Base-by-base conservation (phyloP, 257 asterid genomes). In the Solanum arcanum region DNA sequence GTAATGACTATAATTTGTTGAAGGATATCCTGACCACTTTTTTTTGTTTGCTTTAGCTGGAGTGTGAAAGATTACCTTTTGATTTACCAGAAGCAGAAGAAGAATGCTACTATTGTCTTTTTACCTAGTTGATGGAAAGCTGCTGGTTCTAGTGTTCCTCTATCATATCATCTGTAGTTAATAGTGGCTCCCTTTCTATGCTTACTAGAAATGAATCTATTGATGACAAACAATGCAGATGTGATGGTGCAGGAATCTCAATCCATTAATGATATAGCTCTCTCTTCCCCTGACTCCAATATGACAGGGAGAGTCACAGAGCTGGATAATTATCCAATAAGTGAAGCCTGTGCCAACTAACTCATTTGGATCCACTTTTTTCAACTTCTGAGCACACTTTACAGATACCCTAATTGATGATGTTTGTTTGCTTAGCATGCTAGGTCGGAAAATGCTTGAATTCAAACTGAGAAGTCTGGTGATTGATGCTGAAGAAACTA, bases 391-490 rank as follows among this genome's bases (percentile, higher is more conserved):
- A 12, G 9, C 27, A 15, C 84, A 46, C 84, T 46, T 25, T 15
- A 77, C 64, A 8, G 84, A 78, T 78, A 15, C 23, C 23, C 41
- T 78, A 9, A 27, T 46, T 27, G 41, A 27, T 10, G 39, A 27
- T 46, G 41, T 78, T 78, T 86, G 84, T 72, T 85, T 89, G 90
- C 92, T 95, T 98, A 97, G 99, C 93, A 92, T 95, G 97, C 88
- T 96, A 87, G 99, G 97, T 80, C 94, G 98, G 49, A 97, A 93
- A 94, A 93, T 92, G 93, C 89, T 97, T 95, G 99, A 97, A 92
- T 90, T 93, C 88, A 98, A 96, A 89, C 96, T 97, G 49, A 95
- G 96, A 90, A 92, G 99, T 91, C 93, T 86, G 99, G 98, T 87
- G 66, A 88, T 88, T 96, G 95, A 84, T 87, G 96, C 90, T 52